These are phyloP conservation scores for Pulveroboletus sp. DNA, from an alignment of 768 basidiomycete genomes.

Conservation along the genomic window DNA sequence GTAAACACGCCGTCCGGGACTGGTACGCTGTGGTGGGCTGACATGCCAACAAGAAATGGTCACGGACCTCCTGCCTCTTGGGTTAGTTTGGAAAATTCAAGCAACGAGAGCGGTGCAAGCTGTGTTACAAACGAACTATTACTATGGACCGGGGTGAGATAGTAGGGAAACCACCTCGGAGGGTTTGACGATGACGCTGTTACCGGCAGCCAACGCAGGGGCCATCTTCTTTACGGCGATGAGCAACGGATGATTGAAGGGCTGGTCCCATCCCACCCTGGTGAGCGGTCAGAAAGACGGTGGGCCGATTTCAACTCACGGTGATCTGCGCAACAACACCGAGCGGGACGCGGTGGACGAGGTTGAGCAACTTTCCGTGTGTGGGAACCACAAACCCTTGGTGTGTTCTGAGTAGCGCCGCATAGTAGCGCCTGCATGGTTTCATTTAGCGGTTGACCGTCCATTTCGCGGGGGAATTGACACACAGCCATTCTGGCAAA, in stretches of 20 bases:
- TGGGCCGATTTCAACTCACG: slow-evolving; percentile 36
- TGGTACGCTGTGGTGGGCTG: slow-evolving; percentile 28
- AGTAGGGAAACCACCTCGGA: slow-evolving; percentile 50
- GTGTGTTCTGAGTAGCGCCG: slow-evolving; percentile 67
- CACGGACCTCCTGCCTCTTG: slow-evolving; percentile 60
- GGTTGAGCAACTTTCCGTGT: slow-evolving; percentile 74
- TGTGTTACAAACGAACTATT: slow-evolving; percentile 23
- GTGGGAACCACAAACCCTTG: slow-evolving; percentile 71
- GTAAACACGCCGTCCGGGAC: slow-evolving; percentile 76
- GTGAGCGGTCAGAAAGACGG: not conserved
- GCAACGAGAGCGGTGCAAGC: slow-evolving; percentile 75
- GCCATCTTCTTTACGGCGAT: slow-evolving; percentile 89
- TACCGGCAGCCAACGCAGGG: slow-evolving; percentile 80
- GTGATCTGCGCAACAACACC: slow-evolving; percentile 91
- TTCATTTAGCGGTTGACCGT: not conserved
- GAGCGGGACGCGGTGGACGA: slow-evolving; percentile 73
- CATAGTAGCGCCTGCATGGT: slow-evolving; percentile 63
- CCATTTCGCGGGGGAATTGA: slow-evolving; percentile 5
- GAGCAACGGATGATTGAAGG: slow-evolving; percentile 86
- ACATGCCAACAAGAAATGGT: not conserved
- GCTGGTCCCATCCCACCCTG: slow-evolving; percentile 38
- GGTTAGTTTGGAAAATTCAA: slow-evolving; percentile 70
- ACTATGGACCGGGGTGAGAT: not conserved
- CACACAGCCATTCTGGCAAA: slow-evolving; percentile 85
- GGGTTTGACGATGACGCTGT: slow-evolving; percentile 78